Percentiles rank a stretch among this genome's conserved stretches.
Evolutionary conservation across 1,284 basidiomycete genomes (phyloP).

Genomic region (Tylopilus sp.): DNA sequence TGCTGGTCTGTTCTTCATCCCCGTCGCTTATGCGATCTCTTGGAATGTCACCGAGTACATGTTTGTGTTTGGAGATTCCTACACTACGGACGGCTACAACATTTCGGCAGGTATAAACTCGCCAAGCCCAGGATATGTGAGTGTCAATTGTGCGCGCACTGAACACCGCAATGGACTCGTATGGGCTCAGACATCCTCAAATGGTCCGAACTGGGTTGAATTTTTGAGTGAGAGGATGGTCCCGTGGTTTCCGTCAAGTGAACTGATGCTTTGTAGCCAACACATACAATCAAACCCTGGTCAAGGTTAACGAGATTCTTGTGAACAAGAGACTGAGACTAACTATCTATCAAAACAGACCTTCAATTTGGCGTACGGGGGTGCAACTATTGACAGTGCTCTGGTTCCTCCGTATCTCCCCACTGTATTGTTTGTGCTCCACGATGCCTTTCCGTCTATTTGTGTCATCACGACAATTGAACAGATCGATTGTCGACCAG

Average conservation of each 20-base stretch:
- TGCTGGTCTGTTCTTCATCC: constrained; percentile 6
- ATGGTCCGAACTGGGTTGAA: constrained; percentile 63
- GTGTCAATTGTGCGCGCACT: constrained; percentile 16
- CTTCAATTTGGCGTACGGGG: constrained; percentile 57
- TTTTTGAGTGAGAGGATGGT: constrained; percentile 42
- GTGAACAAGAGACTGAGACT: neutral
- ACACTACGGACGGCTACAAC: constrained; percentile 51
- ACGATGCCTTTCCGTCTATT: neutral
- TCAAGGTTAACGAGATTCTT: constrained; percentile 37
- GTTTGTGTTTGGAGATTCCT: constrained; percentile 59
- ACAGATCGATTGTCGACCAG: constrained; percentile 60
- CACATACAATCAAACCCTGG: constrained; percentile 55
- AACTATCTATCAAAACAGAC: constrained; percentile 34
- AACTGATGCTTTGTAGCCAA: constrained; percentile 21
- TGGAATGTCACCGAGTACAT: constrained; percentile 47
- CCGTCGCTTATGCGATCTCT: constrained; percentile 27
- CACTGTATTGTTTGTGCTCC: constrained; percentile 46
- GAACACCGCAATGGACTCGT: constrained; percentile 1
- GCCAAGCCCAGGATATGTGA: constrained; percentile 49
- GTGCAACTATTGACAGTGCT: constrained; percentile 60
- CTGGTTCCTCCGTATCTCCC: constrained; percentile 54
- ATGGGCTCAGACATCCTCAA: constrained; percentile 48
- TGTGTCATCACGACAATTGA: neutral
- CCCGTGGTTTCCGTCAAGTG: neutral
- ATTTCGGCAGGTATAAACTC: constrained; percentile 56